Evolutionary conservation across 2,329 filamentous ascomycete species (phyloP).

Genomic region (Davidsoniella eucalypti): DNA sequence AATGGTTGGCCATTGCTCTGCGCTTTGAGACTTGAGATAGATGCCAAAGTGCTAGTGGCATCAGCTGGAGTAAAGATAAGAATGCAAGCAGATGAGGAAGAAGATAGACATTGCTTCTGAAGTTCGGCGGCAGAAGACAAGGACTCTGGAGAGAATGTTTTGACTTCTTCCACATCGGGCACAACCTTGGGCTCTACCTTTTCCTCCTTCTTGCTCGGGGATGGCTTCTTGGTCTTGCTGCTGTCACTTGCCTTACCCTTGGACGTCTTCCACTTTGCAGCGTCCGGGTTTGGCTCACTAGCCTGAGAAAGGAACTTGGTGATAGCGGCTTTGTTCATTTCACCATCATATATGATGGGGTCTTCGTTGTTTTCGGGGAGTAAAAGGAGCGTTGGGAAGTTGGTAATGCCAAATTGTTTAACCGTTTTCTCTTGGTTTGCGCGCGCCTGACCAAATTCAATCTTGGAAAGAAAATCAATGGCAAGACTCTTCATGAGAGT

Average conservation of each 20-base stretch:
- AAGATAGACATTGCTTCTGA: conserved; percentile 52
- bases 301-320: conserved; percentile 68
- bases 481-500: conserved; percentile 69
- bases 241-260: conserved; percentile 29
- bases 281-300: conserved; percentile 64
- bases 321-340: conserved; percentile 71
- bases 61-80: conserved; percentile 51
- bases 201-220: conserved; percentile 23
- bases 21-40: too few species aligned
- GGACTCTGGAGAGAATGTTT: conserved; percentile 44
- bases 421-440: conserved; percentile 35
- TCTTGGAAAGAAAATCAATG: conserved; percentile 72
- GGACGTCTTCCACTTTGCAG: conserved; percentile 28
- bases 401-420: conserved; percentile 56
- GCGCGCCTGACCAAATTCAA: conserved; percentile 68
- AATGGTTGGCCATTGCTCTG: too few species aligned
- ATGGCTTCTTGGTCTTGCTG: conserved; percentile 25
- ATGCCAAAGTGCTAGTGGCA: too few species aligned
- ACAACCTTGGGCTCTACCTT: conserved; percentile 25
- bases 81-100: conserved; percentile 68
- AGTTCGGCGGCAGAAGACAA: conserved; percentile 43
- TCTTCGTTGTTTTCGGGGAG: conserved; percentile 55
- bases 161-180: conserved; percentile 15
- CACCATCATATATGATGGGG: conserved; percentile 58
- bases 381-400: conserved; percentile 68